Base-by-base conservation (phyloP, 176 grass and related monocot genomes). In the Miscanthus lutarioriparius region DNA sequence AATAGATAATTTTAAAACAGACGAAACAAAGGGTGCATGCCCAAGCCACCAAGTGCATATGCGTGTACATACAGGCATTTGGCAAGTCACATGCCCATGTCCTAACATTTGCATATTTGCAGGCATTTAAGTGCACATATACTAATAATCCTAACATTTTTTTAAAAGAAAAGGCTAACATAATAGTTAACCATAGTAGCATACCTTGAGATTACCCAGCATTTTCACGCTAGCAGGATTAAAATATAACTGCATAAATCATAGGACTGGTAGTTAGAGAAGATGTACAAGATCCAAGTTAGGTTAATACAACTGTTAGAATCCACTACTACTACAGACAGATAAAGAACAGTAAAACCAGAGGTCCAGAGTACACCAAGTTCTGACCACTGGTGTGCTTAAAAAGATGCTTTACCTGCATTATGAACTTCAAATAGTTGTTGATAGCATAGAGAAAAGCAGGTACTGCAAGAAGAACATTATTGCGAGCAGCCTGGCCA, bases 201-300 rank as follows among this genome's bases (percentile, higher is more conserved):
- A 43, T 91, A 95, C 92, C 92, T 98, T 98, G 28, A 98, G 87
- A 82, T 98, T 98, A 83, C 95, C 80, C 83, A 98, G 83, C 95
- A 98, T 98, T 91, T 98, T 98, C 79, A 98, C 95, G 6, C 92
- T 98, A 27, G 95, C 92, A 16, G 95, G 95, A 88, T 98, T 98
- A 88, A 98, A 98, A 75, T 98, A 95, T 67, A 98, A 89, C 95
- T 98, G 91, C 89, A 95, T 6, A 88, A 82, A 61, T 65, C 74
- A 77, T 47, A 82, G 11, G 64, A 85, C 19, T n/a, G 83, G 67
- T 64, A 74, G 70, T 92, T 70, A 97, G 76, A 78, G 69, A 64
- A 81, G 38, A 77, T 87, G 41, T 23, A 87, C 26, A 20, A 80
- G 39, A 69, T 68, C 70, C 10, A 80, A 67, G 47, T 67, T 84